Evolutionary conservation across 345 rosid species (phyloP).

Genomic region (Pistacia integerrima): DNA sequence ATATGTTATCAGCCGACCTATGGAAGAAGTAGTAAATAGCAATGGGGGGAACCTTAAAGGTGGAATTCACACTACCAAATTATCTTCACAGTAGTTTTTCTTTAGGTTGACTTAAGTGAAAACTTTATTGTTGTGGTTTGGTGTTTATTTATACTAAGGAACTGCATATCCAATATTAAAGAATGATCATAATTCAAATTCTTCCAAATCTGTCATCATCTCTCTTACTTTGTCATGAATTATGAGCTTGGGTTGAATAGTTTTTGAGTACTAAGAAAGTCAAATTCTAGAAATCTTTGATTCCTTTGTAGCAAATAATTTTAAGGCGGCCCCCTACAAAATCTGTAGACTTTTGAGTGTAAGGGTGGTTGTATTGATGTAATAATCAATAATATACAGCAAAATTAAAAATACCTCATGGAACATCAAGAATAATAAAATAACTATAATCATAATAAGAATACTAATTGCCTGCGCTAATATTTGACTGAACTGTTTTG

Average conservation of each 20-base stretch:
- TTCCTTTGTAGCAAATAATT: not conserved
- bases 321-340: not conserved
- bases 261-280: not conserved
- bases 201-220: not conserved
- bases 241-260: not conserved
- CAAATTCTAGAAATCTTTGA: slow-evolving; percentile 7
- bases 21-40: not conserved
- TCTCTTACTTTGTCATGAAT: not conserved
- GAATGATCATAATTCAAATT: not conserved
- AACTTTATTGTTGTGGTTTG: not conserved
- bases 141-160: no score
- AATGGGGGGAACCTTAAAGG: not conserved
- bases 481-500: not conserved
- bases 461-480: not conserved
- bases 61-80: not conserved
- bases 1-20: no score
- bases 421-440: not conserved
- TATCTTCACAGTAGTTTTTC: not conserved
- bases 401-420: not conserved
- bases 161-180: no score
- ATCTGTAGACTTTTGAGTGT: not conserved
- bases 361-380: slow-evolving; percentile 1
- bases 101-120: not conserved
- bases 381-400: not conserved
- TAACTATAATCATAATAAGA: not conserved